Evolutionary conservation across 2,329 filamentous ascomycete genomes (phyloP), one percentile per base, ranked within the genome.

Genomic region (Juglanconis sp.): DNA sequence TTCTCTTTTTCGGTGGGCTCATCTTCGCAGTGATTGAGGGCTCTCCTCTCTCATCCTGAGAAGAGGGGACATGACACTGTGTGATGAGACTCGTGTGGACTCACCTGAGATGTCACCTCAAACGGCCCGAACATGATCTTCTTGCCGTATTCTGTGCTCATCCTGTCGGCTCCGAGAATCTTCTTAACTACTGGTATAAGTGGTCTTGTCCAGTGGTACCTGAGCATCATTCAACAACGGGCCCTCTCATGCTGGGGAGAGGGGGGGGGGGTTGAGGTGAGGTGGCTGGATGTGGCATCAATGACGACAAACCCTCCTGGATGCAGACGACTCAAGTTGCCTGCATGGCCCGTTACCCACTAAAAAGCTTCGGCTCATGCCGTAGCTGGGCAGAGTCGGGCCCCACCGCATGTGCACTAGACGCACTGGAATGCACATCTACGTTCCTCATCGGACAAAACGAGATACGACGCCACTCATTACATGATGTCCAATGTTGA

Each of bases 51-150:
- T 24, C 11, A 10, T 24, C 3, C 38, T 11, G 32, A 10, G 44
- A 9, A 40, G 7, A 31, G 10, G 7, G 1, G 5, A 36, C 10
- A 5, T 7, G 55, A 17, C 24, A 35, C 11, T 24, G 34, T 42
- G n/a, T 42, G 5, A 9, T 13, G 17, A 32, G 30, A 35, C 38
- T 31, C 17, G 30, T 24, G 5, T 34, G 8, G n/a, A 65, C 76
- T 67, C 74, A 90, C 89, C 78, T 92, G 90, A 17, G 85, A 79
- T 11, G 90, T 90, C 57, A 96, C 89, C 61, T 90, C 79, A 70
- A 90, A 93, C 8, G 87, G 83, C 13, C 91, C 91, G 70, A 96
- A 95, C 69, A 86, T 80, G 66, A 94, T 72, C 52, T 62, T 61
- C 36, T 40, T 24, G 13, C 61, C 46, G 50, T 49, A 15, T 35